Base-by-base conservation (phyloP, 1,139 yeast genomes). In the Candida sanyaensis region DNA sequence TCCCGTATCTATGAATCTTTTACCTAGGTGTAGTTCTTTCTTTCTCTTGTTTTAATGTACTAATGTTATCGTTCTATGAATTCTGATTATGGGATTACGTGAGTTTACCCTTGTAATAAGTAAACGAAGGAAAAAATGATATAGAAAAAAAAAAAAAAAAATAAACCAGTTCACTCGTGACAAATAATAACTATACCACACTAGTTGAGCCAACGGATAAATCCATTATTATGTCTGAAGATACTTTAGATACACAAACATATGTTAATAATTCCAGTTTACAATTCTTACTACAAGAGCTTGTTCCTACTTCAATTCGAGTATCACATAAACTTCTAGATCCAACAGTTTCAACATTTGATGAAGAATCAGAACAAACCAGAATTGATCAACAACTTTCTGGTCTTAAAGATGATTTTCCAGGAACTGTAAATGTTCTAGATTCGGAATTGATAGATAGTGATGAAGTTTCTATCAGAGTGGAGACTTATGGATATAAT, bases 401-500 rank as follows among this genome's bases (percentile, higher is more conserved):
- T 10, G 28, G 56, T 34, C 55, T 61, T 4, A 50, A 54, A 26
- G 52, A 56, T n/a, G 74, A 70, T 42, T 56, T 59, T 7, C 77
- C 78, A 0, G 84, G 84, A 2, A 71, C 74, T 2, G 71, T 75
- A 12, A 68, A 63, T 10, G 64, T 72, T 2, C 60, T 76, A 13
- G 72, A 77, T 28, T 65, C 71, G 27, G 62, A 64, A 1, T 58
- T 65, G 3, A 52, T 73, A 21, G 58, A 64, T 31, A 68, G 74
- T 43, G 86, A 85, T 51, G 88, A 83, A 49, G 82, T 81, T 26
- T 69, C 80, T 37, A 74, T 76, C 54, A 71, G 95, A 43, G 71
- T 87, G 34, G 91, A 88, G 57, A 71, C 70, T 11, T 81, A 84
- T 50, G 98, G 97, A 0, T 87, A 76, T 62, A 78, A 80, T 40